A percentile compares a stretch with the other conserved stretches of the same genome.
Evolutionary conservation across 1,284 basidiomycete species (phyloP).

Genomic region (Puccinia novopanici): DNA sequence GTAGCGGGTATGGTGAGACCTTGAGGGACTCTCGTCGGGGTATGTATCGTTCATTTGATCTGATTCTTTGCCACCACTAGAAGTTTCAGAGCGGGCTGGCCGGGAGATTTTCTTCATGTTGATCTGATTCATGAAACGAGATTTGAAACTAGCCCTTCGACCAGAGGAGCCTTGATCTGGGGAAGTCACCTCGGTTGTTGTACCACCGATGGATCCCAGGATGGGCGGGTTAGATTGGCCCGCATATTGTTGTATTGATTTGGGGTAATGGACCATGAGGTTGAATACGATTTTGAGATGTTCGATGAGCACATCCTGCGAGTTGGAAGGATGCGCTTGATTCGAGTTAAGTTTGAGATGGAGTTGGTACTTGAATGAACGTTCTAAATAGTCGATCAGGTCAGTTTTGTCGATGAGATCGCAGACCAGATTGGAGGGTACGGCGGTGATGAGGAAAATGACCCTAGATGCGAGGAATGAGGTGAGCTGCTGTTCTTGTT

Average conservation of each 20-base stretch:
- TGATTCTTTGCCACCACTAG: conserved; percentile 1
- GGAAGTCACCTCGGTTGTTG: not conserved
- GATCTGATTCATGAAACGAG: conserved; percentile 35
- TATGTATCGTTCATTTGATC: not conserved
- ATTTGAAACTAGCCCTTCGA: conserved; percentile 12
- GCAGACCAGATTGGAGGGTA: conserved; percentile 21
- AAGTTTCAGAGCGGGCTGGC: conserved; percentile 8
- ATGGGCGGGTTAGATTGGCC: not conserved
- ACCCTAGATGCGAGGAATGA: conserved; percentile 74
- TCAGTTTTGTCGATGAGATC: conserved; percentile 61
- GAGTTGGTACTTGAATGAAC: conserved; percentile 59
- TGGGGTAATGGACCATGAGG: conserved; percentile 70
- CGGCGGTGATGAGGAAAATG: conserved; percentile 66
- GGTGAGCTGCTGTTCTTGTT: not conserved
- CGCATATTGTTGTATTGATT: conserved; percentile 51
- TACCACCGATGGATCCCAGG: not conserved
- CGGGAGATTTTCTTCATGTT: conserved; percentile 28
- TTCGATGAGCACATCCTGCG: conserved; percentile 72
- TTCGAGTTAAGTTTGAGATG: no score
- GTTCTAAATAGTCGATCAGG: conserved; percentile 62
- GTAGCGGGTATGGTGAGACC: not conserved
- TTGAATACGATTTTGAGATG: conserved; percentile 76
- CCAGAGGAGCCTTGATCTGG: not conserved
- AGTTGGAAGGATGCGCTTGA: conserved; percentile 61
- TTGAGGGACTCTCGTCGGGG: not conserved